Evolutionary conservation across 305 asterid species (phyloP).

Genomic region (Fraxinus velutina): DNA sequence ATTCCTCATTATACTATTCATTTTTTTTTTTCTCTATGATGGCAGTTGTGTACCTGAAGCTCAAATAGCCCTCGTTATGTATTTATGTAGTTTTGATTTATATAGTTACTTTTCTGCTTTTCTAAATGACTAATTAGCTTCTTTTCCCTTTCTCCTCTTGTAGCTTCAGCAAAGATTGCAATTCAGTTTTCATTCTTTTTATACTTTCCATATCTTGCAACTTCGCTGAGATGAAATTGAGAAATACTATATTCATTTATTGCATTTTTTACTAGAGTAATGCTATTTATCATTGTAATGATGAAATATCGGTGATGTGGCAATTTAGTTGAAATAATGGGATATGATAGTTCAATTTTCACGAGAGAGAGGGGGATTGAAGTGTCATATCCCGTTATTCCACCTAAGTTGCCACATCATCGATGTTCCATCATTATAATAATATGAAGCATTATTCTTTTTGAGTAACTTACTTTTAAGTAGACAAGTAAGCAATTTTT

Average conservation of each 20-base stretch:
- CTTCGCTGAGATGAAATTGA: background rate
- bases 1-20: background rate
- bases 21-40: background rate
- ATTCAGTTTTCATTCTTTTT: background rate
- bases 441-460: too few relatives aligned
- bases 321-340: too few relatives aligned
- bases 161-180: background rate
- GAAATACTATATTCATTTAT: background rate
- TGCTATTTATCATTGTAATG: too few relatives aligned
- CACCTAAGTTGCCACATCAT: too few relatives aligned
- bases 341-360: too few relatives aligned
- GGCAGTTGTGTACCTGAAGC: background rate
- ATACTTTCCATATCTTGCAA: background rate
- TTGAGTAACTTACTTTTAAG: background rate
- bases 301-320: too few relatives aligned
- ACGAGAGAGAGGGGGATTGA: too few relatives aligned
- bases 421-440: too few relatives aligned
- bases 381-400: too few relatives aligned
- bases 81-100: background rate
- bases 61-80: background rate
- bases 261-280: background rate
- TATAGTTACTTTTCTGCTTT: background rate
- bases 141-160: background rate
- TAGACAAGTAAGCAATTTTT: background rate
- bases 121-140: background rate